Conservation (phyloP, 108 stramenopile species). For the Cyclostephanos invisitatus region DNA sequence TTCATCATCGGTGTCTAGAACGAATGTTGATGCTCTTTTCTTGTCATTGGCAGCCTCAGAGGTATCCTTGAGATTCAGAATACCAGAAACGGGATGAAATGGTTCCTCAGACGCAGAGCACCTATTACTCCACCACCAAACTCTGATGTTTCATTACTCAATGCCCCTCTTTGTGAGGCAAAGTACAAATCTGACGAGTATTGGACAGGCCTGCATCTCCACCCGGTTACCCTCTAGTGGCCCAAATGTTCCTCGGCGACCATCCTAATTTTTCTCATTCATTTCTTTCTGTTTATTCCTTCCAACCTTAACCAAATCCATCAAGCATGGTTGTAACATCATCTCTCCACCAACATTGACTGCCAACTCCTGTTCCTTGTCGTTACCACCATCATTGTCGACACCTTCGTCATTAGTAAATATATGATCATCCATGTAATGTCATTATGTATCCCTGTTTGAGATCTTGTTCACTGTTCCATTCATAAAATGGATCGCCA, state of each 20-base stretch:
- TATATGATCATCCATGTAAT: no score
- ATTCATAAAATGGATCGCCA: neutral
- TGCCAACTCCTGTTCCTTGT: neutral
- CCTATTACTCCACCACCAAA: neutral
- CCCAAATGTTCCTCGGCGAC: neutral
- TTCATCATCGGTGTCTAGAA: neutral
- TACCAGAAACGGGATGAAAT: neutral
- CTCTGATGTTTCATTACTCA: neutral
- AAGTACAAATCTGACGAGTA: neutral
- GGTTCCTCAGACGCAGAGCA: neutral
- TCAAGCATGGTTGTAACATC: neutral
- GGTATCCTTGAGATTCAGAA: neutral
- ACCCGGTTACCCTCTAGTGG: neutral
- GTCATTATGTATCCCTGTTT: no score
- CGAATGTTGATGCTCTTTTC: conserved; percentile 1
- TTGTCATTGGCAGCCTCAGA: conserved; percentile 4
- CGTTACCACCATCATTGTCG: conserved; percentile 6
- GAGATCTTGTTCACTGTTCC: no score
- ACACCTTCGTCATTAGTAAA: no score
- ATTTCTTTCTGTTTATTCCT: neutral
- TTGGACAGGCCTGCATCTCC: neutral
- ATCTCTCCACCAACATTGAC: neutral
- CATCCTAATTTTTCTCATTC: conserved; percentile 1
- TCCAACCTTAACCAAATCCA: neutral
- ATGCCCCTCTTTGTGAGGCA: neutral